A percentile compares a stretch with the other conserved stretches of the same genome.
These are phyloP conservation scores for Penicillium verhagenii DNA, from an alignment of 495 filamentous ascomycete genomes.

Conservation along the genomic window DNA sequence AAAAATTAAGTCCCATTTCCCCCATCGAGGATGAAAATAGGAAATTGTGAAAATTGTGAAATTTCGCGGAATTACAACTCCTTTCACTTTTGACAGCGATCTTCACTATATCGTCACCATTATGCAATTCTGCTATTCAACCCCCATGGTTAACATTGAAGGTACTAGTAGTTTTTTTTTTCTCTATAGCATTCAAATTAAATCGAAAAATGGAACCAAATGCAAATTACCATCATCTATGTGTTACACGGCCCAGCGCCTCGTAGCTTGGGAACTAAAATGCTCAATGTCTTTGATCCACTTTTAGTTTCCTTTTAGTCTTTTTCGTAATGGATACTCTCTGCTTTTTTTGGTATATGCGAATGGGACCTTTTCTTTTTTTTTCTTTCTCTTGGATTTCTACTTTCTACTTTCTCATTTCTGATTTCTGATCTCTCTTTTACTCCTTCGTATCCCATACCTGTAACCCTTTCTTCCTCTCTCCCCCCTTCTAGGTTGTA, in stretches of 20 bases:
- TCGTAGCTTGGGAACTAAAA: slow-evolving; percentile 23
- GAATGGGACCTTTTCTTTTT: slow-evolving; percentile 12
- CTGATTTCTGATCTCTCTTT: slow-evolving; percentile 8
- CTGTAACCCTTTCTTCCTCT: slow-evolving; percentile 18
- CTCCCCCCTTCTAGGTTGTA: slow-evolving; percentile 4
- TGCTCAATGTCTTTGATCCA: slow-evolving; percentile 29
- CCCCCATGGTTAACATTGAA: neutral
- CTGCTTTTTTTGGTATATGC: neutral
- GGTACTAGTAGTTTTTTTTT: too few species aligned
- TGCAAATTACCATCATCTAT: slow-evolving; percentile 30
- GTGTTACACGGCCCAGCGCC: slow-evolving; percentile 28
- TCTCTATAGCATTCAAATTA: too few species aligned
- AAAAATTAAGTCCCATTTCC: neutral
- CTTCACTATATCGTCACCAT: neutral
- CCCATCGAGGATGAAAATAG: neutral
- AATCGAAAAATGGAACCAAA: slow-evolving; percentile 3
- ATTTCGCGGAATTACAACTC: too few species aligned
- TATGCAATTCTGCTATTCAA: neutral
- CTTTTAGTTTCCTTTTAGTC: slow-evolving; percentile 26
- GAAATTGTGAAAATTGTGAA: too few species aligned
- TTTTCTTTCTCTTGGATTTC: slow-evolving; percentile 6
- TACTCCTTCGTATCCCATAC: slow-evolving; percentile 18
- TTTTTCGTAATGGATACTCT: slow-evolving; percentile 18
- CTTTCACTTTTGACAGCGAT: too few species aligned
- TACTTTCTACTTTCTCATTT: slow-evolving; percentile 2